phyloP scores from a whole-genome alignment of 257 asterid genomes.

The Solanum chilense region DNA sequence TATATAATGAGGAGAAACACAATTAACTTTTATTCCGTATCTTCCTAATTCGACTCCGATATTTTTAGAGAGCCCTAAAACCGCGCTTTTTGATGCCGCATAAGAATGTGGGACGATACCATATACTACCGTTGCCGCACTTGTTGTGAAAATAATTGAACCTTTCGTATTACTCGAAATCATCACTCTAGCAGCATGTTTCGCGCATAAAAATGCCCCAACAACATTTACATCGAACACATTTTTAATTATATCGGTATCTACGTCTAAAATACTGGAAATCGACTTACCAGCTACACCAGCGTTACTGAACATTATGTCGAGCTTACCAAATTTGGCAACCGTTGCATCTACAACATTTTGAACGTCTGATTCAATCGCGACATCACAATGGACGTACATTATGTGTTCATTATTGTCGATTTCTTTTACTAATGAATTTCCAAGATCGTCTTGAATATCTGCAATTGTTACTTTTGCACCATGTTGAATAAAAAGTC shows the following conservation, averaged over 20 bases:
- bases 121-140: not conserved
- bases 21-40: not conserved
- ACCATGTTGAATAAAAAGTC: not conserved
- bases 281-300: not conserved
- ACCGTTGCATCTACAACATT: not conserved
- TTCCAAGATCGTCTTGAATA: not conserved
- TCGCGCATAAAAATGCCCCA: not conserved
- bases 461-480: not conserved
- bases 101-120: not conserved
- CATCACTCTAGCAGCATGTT: conserved; percentile 4
- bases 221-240: not conserved
- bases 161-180: not conserved
- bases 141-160: not conserved
- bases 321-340: not conserved
- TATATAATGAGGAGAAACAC: not conserved
- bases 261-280: not conserved
- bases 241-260: not conserved
- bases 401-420: not conserved
- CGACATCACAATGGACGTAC: not conserved
- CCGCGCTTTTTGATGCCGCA: not conserved
- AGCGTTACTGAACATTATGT: not conserved
- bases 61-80: not conserved
- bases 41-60: not conserved
- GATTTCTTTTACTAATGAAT: not conserved
- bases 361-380: not conserved